These are phyloP conservation scores for Colletotrichum australisinense DNA, from an alignment of 2,329 filamentous ascomycete species.

Conservation along the genomic window DNA sequence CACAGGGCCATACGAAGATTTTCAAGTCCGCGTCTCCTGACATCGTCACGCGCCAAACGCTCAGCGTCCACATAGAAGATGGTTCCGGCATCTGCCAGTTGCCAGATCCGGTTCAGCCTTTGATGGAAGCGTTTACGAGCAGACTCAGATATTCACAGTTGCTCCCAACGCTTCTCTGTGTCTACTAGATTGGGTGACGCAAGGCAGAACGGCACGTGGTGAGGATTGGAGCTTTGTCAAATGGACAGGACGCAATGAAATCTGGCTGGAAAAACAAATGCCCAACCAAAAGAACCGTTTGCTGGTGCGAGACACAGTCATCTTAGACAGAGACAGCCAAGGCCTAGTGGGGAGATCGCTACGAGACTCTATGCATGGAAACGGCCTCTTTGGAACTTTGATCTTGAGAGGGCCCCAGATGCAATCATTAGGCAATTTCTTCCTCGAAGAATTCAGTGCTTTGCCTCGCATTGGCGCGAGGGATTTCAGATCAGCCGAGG, in stretches of 20 bases:
- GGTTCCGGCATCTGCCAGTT: constrained; percentile 73
- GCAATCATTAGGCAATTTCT: constrained; percentile 74
- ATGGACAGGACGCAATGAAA: constrained; percentile 89
- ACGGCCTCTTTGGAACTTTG: constrained; percentile 85
- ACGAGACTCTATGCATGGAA: constrained; percentile 75
- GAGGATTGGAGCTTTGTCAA: constrained; percentile 87
- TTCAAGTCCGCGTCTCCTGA: constrained; percentile 79
- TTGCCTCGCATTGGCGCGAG: constrained; percentile 85
- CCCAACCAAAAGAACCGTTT: constrained; percentile 63
- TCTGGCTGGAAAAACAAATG: constrained; percentile 66
- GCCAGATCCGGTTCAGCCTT: constrained; percentile 94
- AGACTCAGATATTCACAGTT: constrained; percentile 81
- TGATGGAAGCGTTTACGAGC: constrained; percentile 83
- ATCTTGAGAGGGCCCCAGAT: constrained; percentile 82
- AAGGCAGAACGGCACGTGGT: constrained; percentile 84
- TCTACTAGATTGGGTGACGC: constrained; percentile 93
- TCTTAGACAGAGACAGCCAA: constrained; percentile 69
- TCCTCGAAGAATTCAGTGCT: constrained; percentile 81
- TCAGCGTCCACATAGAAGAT: constrained; percentile 62
- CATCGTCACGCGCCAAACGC: constrained; percentile 67
- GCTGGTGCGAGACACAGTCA: constrained; percentile 86
- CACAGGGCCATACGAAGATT: constrained; percentile 91
- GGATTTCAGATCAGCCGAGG: constrained; percentile 74
- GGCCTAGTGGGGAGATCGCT: constrained; percentile 53
- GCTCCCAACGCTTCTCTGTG: constrained; percentile 73